phyloP scores from a whole-genome alignment of 2,329 filamentous ascomycete genomes.

The Fusarium sacchari region DNA sequence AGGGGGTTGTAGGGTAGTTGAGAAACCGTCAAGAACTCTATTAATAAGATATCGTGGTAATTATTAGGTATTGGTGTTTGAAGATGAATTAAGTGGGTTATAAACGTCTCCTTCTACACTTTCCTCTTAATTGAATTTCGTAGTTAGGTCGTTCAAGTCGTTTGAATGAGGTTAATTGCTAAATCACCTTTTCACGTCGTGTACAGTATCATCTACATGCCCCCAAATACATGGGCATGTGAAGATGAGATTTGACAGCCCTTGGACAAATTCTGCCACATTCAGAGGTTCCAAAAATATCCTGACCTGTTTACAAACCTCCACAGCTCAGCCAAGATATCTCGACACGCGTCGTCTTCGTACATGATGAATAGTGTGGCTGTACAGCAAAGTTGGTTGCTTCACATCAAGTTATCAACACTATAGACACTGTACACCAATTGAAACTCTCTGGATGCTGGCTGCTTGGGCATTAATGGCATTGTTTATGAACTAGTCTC shows the following conservation, averaged over 20 bases:
- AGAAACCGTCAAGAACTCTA: not conserved
- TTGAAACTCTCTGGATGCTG: not conserved
- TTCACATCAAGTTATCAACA: not conserved
- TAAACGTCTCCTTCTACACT: rapidly evolving
- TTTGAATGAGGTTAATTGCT: not conserved
- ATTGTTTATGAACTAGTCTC: constrained; percentile 9
- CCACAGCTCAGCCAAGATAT: not conserved
- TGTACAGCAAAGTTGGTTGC: constrained; percentile 17
- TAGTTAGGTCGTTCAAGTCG: too few species aligned
- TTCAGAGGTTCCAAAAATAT: not conserved
- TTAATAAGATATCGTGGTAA: not conserved
- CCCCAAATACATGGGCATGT: too few species aligned
- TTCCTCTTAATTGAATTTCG: not conserved
- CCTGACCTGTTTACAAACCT: not conserved
- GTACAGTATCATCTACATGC: rapidly evolving
- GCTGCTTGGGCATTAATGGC: constrained; percentile 16
- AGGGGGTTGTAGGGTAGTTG: constrained; percentile 32
- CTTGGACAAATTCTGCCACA: not conserved
- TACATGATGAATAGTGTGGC: constrained; percentile 23
- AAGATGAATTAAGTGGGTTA: not conserved
- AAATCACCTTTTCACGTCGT: rapidly evolving
- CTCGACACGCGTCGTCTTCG: constrained; percentile 25
- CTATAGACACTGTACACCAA: constrained; percentile 21
- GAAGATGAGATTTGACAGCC: too few species aligned
- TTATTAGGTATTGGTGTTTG: not conserved